These are phyloP conservation scores for Haplosporangium sp. DNA, from an alignment of 371 early-diverging fungal species.

Conservation along the genomic window DNA sequence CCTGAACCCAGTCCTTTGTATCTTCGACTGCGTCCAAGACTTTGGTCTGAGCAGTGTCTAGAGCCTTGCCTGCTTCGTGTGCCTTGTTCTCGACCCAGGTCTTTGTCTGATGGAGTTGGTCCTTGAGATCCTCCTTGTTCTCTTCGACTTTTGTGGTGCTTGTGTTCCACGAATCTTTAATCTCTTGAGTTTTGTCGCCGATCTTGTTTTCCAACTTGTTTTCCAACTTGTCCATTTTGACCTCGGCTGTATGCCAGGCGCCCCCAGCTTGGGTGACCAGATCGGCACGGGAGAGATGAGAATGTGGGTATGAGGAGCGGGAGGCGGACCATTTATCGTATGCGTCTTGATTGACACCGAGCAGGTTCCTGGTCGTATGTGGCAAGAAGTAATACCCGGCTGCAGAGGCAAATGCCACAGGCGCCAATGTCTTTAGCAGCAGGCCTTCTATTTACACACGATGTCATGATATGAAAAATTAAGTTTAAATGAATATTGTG, in stretches of 20 bases:
- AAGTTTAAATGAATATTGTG: no score
- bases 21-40: conserved; percentile 9
- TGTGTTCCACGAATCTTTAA: conserved; percentile 20
- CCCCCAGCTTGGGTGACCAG: conserved; percentile 15
- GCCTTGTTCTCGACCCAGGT: conserved; percentile 10
- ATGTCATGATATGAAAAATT: no score
- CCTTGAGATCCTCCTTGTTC: not conserved
- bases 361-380: conserved; percentile 15
- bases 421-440: conserved; percentile 8
- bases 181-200: conserved; percentile 5
- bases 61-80: conserved; percentile 10
- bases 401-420: conserved; percentile 25
- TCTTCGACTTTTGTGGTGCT: conserved; percentile 12
- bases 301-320: not conserved
- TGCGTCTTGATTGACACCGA: conserved; percentile 6
- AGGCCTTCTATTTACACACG: conserved; percentile 6
- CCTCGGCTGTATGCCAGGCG: conserved; percentile 24
- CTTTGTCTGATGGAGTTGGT: conserved; percentile 5
- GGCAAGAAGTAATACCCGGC: conserved; percentile 26
- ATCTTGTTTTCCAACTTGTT: conserved; percentile 14
- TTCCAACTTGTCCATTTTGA: conserved; percentile 7
- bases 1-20: conserved; percentile 25
- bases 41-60: not conserved
- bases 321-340: conserved; percentile 13
- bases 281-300: conserved; percentile 1